Base-by-base conservation (phyloP, 2,329 filamentous ascomycete species). In the Orbilia blumenaviensis region DNA sequence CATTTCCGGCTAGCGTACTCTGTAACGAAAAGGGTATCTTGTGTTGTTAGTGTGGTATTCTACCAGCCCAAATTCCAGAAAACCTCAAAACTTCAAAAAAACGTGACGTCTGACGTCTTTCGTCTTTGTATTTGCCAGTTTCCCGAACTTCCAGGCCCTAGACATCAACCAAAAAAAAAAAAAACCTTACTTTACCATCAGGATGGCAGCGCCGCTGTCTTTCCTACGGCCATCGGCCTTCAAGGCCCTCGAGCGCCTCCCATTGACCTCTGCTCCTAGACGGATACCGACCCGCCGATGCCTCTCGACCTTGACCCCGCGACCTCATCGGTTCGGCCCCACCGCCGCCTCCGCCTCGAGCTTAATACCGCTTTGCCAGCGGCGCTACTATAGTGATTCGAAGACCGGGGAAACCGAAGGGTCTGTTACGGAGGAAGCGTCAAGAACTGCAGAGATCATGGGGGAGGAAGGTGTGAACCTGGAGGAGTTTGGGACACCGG, bases 401-500 rank as follows among this genome's bases (percentile, higher is more conserved):
- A 50, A 52, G 32, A 25, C 54, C 9, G 68, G 52, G 18, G 54
- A 61, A 8, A 41, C 44, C 18, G 63, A 60, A 10, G 71, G 61
- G 16, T 34, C 63, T 36, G 44, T 77, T 46, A 77, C 66, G 6
- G 73, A 77, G 44, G 73, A 77, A 38, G 44, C 73, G 3, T 58
- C 44, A 2, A 25, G 58, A 18, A 72, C 60, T 3, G 52, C 60
- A 25, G 66, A 72, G 54, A 66, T 77, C 34, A 66, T 77, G 66
- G 73, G 73, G 9, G 66, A 69, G 5, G 73, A 77, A 27, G 61
- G 52, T 1, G 48, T 77, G 10, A 63, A 77, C 29, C 14, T 77
- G 14, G 73, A 72, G 16, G 73, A 77, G 46, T 62, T 72, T 41
- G 73, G 61, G 4, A 77, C 73, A 9, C 73, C 73, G 4, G 44